Base-by-base conservation (phyloP, 495 filamentous ascomycete genomes). In the Chaetomium fimeti region DNA sequence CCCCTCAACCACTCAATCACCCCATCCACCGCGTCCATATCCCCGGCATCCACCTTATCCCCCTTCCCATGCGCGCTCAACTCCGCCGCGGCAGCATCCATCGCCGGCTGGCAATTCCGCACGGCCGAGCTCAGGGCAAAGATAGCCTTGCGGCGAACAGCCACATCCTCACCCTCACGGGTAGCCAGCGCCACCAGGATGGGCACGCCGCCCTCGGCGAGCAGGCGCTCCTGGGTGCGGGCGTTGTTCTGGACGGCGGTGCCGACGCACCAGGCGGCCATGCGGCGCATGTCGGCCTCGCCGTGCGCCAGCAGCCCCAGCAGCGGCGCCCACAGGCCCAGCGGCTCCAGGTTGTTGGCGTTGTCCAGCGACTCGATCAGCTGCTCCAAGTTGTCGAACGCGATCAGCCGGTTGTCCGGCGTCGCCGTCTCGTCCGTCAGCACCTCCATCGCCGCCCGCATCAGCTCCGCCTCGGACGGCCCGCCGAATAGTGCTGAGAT, bases 301-400 rank as follows among this genome's bases (percentile, higher is more conserved):
- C 83, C 79, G 64, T 88, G 81, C 51, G 79, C 72, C 20, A 98
- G 81, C 47, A 90, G 82, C 2, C 77, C 69, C 8, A 96, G 79
- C 54, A 98, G 77, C 22, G 91, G 91, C 8, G 83, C 81, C 94
- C 94, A 98, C 54, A 97, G 78, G 8, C 83, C 83, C 18, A 97
- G 78, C 8, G 83, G 82, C 53, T 87, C 87, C 60, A 97, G 79
- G 74, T 96, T 93, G 79, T 97, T 97, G 53, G 94, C 92, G 77
- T 98, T 98, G 79, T 98, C 94, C 64, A 98, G 84, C 45, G 81
- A 83, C 79, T 97, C 94, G 68, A 98, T 87, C 47, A 97, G 79
- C 73, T 95, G 89, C 78, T 97, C 92, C 57, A 98, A 89, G 79
- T 97, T 96, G 82, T 98, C 94, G 75, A 97, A 96, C 36, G 95